A percentile compares a stretch with the other conserved stretches of the same genome.
These are phyloP conservation scores for Yamadazyma philogaea DNA, from an alignment of 805 yeast species.

Conservation along the genomic window DNA sequence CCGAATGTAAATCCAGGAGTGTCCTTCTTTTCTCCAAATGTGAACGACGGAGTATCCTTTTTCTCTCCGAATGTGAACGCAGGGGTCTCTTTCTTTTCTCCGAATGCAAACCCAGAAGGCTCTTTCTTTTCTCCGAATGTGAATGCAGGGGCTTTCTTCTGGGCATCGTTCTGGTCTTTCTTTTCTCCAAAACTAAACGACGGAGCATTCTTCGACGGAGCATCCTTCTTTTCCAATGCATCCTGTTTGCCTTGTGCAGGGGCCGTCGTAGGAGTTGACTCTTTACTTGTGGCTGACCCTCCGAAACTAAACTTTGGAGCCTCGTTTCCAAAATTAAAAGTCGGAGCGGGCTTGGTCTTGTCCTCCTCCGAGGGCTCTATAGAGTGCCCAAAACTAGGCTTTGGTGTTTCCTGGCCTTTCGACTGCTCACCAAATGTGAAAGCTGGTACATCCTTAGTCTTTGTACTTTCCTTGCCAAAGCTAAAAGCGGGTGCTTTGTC, in stretches of 20 bases:
- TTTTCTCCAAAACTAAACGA: conserved; percentile 10
- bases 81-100: conserved; percentile 8
- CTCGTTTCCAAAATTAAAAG: not conserved
- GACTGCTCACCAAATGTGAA: conserved; percentile 9
- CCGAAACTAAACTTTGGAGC: no score
- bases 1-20: conserved; percentile 8
- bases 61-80: conserved; percentile 12
- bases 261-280: not conserved
- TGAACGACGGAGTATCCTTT: conserved; percentile 9
- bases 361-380: not conserved
- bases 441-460: conserved; percentile 5
- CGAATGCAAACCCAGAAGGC: conserved; percentile 11
- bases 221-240: no score
- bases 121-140: conserved; percentile 11
- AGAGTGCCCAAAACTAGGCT: conserved; percentile 12
- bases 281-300: no score
- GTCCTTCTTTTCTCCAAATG: conserved; percentile 8
- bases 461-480: conserved; percentile 2
- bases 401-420: conserved; percentile 4
- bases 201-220: conserved; percentile 8
- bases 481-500: conserved; percentile 3
- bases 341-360: not conserved
- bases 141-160: conserved; percentile 11
- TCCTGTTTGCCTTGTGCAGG: conserved; percentile 4
- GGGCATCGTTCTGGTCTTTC: no score